phyloP scores from a whole-genome alignment of 495 filamentous ascomycete species.

The Penicillium longicatenatum region DNA sequence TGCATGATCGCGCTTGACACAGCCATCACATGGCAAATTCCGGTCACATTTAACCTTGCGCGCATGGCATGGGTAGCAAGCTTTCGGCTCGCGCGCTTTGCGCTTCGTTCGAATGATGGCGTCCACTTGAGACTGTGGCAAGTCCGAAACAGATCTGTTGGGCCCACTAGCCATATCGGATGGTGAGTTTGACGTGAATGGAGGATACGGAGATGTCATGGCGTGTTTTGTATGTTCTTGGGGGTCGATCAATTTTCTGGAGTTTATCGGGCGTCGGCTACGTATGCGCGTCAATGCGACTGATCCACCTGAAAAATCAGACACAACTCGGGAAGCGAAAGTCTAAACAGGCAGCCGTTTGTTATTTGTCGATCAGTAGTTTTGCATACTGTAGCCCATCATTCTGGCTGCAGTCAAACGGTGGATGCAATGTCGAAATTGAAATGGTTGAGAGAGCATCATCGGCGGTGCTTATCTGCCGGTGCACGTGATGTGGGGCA shows the following conservation, averaged over 20 bases:
- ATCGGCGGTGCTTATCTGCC: conserved; percentile 11
- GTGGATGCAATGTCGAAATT: conserved; percentile 16
- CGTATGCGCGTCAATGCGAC: conserved; percentile 13
- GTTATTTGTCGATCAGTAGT: neutral
- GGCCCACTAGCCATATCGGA: conserved; percentile 29
- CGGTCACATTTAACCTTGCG: conserved; percentile 77
- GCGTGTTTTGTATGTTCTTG: conserved; percentile 1
- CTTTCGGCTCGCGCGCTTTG: conserved; percentile 52
- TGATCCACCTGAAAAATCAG: neutral
- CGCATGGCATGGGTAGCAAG: conserved; percentile 74
- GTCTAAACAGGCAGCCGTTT: neutral
- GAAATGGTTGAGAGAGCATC: conserved; percentile 13
- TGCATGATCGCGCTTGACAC: conserved; percentile 71
- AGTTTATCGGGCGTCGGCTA: conserved; percentile 10
- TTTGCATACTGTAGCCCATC: conserved; percentile 6
- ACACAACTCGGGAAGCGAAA: neutral
- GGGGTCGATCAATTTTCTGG: neutral
- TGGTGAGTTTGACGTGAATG: conserved; percentile 40
- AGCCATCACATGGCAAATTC: conserved; percentile 71
- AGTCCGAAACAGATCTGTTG: conserved; percentile 40
- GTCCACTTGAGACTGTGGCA: conserved; percentile 50
- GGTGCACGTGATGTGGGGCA: conserved; percentile 28
- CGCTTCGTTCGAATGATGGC: conserved; percentile 54
- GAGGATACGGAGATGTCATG: conserved; percentile 45
- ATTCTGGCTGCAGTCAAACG: conserved; percentile 11